Evolutionary conservation across 1,284 basidiomycete genomes (phyloP).

Genomic region (Malassezia globosa): DNA sequence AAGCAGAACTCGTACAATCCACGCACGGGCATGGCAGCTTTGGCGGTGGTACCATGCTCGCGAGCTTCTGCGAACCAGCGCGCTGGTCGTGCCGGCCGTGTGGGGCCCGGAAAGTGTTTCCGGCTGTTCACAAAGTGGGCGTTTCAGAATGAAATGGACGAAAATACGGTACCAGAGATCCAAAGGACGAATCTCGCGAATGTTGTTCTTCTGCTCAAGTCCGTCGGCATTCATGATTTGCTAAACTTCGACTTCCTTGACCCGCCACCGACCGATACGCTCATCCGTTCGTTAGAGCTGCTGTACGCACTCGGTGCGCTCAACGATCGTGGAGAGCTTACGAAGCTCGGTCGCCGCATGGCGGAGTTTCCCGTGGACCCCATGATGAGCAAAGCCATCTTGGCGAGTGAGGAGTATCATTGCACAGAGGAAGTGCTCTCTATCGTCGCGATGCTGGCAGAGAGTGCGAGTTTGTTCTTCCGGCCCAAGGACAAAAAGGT

Average conservation of each 20-base stretch:
- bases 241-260: constrained; percentile 58
- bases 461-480: constrained; percentile 87
- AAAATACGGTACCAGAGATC: constrained; percentile 57
- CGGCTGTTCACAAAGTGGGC: constrained; percentile 62
- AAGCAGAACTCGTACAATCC: constrained; percentile 47
- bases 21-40: constrained; percentile 42
- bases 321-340: constrained; percentile 90
- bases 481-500: constrained; percentile 60
- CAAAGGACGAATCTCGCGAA: constrained; percentile 52
- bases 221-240: constrained; percentile 57
- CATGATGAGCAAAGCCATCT: constrained; percentile 90
- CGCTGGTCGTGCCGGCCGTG: constrained; percentile 89
- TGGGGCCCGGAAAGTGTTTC: constrained; percentile 97
- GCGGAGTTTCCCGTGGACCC: constrained; percentile 98
- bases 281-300: constrained; percentile 84
- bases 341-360: constrained; percentile 89
- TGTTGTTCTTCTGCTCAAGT: constrained; percentile 57
- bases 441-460: constrained; percentile 93
- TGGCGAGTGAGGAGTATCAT: constrained; percentile 82
- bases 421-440: constrained; percentile 96
- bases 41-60: constrained; percentile 59
- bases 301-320: constrained; percentile 90
- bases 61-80: constrained; percentile 92
- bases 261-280: constrained; percentile 80
- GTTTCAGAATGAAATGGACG: constrained; percentile 56